Evolutionary conservation across 495 filamentous ascomycete species (phyloP).

Genomic region (Lichenothelia convexa): DNA sequence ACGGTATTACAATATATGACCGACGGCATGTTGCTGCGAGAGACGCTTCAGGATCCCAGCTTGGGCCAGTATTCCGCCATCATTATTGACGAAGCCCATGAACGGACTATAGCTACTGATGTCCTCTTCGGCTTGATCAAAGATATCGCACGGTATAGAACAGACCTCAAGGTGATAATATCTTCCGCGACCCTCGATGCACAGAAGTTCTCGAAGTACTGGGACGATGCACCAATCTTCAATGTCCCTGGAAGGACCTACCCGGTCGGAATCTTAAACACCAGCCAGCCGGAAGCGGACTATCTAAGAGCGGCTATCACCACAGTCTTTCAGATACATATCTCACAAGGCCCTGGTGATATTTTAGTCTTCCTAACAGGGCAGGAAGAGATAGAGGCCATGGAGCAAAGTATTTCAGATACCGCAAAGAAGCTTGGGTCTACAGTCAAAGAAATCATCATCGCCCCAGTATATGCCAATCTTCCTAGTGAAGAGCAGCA

Average conservation of each 20-base stretch:
- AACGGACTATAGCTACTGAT: slow-evolving; percentile 79
- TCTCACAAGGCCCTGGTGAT: slow-evolving; percentile 64
- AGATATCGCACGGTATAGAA: slow-evolving; percentile 69
- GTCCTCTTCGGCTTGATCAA: slow-evolving; percentile 83
- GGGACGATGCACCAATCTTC: slow-evolving; percentile 90
- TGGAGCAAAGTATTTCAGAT: slow-evolving; percentile 60
- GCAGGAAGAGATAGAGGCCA: slow-evolving; percentile 79
- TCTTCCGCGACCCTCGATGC: slow-evolving; percentile 93
- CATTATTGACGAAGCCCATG: slow-evolving; percentile 98
- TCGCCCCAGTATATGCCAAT: slow-evolving; percentile 77
- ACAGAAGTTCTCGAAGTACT: slow-evolving; percentile 80
- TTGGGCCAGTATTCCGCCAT: slow-evolving; percentile 69
- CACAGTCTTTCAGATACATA: slow-evolving; percentile 92
- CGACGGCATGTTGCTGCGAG: slow-evolving; percentile 87
- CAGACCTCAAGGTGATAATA: slow-evolving; percentile 81
- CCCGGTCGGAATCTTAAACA: slow-evolving; percentile 86
- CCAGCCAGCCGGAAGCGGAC: slow-evolving; percentile 80
- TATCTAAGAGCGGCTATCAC: slow-evolving; percentile 84
- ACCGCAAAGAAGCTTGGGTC: slow-evolving; percentile 57
- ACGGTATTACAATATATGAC: slow-evolving; percentile 96
- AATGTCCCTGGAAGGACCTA: slow-evolving; percentile 85
- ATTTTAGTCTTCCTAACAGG: slow-evolving; percentile 90
- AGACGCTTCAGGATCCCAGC: slow-evolving; percentile 80
- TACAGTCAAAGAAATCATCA: slow-evolving; percentile 47
- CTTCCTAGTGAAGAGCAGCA: slow-evolving; percentile 80